These are phyloP conservation scores for Trametes hirsuta DNA, from an alignment of 1,284 basidiomycete species.

Conservation along the genomic window DNA sequence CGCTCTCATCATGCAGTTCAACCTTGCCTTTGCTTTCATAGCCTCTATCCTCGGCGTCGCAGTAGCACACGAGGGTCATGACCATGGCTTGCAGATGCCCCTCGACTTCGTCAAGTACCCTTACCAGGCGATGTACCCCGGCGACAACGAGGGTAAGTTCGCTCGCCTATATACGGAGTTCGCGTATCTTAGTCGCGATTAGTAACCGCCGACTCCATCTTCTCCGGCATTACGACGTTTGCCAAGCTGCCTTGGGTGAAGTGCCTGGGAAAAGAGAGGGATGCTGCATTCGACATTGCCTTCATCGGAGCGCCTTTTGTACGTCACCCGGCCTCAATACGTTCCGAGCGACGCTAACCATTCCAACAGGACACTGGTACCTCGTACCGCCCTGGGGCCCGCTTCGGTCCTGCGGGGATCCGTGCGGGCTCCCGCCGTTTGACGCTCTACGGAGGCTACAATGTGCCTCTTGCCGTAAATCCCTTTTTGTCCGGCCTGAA, in stretches of 20 bases:
- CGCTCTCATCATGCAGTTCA: slow-evolving; percentile 27
- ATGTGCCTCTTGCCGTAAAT: slow-evolving; percentile 71
- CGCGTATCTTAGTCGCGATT: background rate
- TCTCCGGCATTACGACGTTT: slow-evolving; percentile 77
- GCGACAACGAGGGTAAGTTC: slow-evolving; percentile 55
- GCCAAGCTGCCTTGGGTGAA: slow-evolving; percentile 76
- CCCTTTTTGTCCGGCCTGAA: slow-evolving; percentile 65
- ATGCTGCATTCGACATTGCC: slow-evolving; percentile 69
- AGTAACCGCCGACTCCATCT: slow-evolving; percentile 73
- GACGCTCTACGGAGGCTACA: slow-evolving; percentile 75
- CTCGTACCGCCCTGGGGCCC: slow-evolving; percentile 77
- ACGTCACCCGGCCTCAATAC: slow-evolving; percentile 31
- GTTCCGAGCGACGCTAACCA: background rate
- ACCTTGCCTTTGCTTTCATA: slow-evolving; percentile 12
- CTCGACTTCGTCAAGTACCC: slow-evolving; percentile 67
- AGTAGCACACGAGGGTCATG: slow-evolving; percentile 46
- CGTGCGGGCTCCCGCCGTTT: slow-evolving; percentile 74
- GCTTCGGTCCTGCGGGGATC: slow-evolving; percentile 80
- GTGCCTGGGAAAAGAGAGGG: slow-evolving; percentile 62
- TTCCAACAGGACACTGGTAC: slow-evolving; percentile 66
- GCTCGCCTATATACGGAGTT: background rate
- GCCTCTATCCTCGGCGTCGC: slow-evolving; percentile 21
- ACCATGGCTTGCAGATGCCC: slow-evolving; percentile 55
- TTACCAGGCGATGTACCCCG: slow-evolving; percentile 49
- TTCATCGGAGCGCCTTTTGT: slow-evolving; percentile 82